Evolutionary conservation across 371 early-diverging fungal genomes (phyloP).

Genomic region (Apophysomyces sp.): DNA sequence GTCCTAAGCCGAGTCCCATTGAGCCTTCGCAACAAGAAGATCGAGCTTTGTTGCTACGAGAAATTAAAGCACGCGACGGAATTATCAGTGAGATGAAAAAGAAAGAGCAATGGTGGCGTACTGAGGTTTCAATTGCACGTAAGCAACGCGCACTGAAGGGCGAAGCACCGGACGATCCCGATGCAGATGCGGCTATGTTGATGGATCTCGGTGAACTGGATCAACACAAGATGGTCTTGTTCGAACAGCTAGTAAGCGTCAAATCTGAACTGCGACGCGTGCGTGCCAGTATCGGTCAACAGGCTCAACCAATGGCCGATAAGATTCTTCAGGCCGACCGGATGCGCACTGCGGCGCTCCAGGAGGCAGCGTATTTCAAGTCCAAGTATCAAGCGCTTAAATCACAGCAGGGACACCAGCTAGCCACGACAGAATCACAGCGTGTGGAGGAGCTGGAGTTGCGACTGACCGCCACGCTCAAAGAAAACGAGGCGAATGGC

Average conservation of each 20-base stretch:
- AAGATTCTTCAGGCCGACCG: conserved; percentile 56
- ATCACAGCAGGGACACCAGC: conserved; percentile 27
- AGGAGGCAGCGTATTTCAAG: conserved; percentile 60
- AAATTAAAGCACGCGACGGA: conserved; percentile 38
- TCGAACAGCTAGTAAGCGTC: conserved; percentile 43
- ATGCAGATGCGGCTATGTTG: conserved; percentile 30
- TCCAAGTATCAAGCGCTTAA: conserved; percentile 43
- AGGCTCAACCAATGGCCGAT: conserved; percentile 51
- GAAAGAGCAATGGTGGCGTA: conserved; percentile 59
- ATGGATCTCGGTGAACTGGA: conserved; percentile 35
- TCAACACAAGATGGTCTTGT: conserved; percentile 37
- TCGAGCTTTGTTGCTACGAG: conserved; percentile 31
- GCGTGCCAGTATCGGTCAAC: conserved; percentile 43
- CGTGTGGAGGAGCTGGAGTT: conserved; percentile 51
- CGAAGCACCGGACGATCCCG: conserved; percentile 26
- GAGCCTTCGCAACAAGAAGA: conserved; percentile 22
- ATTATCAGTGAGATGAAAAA: conserved; percentile 46
- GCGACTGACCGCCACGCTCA: conserved; percentile 42
- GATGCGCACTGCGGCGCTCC: conserved; percentile 54
- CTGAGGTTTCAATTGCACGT: conserved; percentile 47
- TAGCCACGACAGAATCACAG: conserved; percentile 32
- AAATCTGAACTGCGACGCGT: conserved; percentile 50
- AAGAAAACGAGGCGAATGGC: conserved; percentile 43
- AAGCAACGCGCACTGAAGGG: conserved; percentile 21
- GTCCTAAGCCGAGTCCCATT: background rate